Evolutionary conservation across 1,284 basidiomycete genomes (phyloP).

Genomic region (Sphaerobolus stellatus): DNA sequence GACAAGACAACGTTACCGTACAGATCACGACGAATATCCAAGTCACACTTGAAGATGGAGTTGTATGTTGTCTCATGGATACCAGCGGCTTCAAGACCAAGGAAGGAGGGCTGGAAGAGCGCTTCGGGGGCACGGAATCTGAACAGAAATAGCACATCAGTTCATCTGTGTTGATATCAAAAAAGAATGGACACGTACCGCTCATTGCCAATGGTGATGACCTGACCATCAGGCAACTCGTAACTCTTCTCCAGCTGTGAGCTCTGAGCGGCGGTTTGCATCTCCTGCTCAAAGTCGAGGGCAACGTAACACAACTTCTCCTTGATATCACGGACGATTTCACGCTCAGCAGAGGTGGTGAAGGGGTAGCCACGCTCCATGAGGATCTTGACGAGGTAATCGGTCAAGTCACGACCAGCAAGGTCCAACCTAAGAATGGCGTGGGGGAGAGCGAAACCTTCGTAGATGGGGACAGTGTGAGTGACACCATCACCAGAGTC

Average conservation of each 20-base stretch:
- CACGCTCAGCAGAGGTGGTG: slow-evolving; percentile 91
- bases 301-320: slow-evolving; percentile 98
- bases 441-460: slow-evolving; percentile 93
- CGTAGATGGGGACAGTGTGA: slow-evolving; percentile 94
- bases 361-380: slow-evolving; percentile 94
- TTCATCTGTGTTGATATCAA: background rate
- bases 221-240: slow-evolving; percentile 95
- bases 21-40: slow-evolving; percentile 84
- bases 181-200: slow-evolving; percentile 50
- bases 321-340: slow-evolving; percentile 98
- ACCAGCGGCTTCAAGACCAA: slow-evolving; percentile 91
- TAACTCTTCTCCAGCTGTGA: slow-evolving; percentile 94
- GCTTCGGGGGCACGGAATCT: slow-evolving; percentile 97
- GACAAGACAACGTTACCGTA: slow-evolving; percentile 95
- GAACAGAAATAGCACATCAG: background rate
- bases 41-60: slow-evolving; percentile 80
- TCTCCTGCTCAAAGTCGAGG: slow-evolving; percentile 95
- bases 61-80: slow-evolving; percentile 96
- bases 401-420: slow-evolving; percentile 93
- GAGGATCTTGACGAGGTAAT: slow-evolving; percentile 90
- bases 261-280: slow-evolving; percentile 90
- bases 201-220: slow-evolving; percentile 96
- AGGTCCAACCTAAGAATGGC: slow-evolving; percentile 94
- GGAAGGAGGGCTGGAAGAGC: slow-evolving; percentile 94
- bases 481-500: slow-evolving; percentile 95